Evolutionary conservation across 2,329 filamentous ascomycete genomes (phyloP).

Genomic region (Aspergillus floridensis): DNA sequence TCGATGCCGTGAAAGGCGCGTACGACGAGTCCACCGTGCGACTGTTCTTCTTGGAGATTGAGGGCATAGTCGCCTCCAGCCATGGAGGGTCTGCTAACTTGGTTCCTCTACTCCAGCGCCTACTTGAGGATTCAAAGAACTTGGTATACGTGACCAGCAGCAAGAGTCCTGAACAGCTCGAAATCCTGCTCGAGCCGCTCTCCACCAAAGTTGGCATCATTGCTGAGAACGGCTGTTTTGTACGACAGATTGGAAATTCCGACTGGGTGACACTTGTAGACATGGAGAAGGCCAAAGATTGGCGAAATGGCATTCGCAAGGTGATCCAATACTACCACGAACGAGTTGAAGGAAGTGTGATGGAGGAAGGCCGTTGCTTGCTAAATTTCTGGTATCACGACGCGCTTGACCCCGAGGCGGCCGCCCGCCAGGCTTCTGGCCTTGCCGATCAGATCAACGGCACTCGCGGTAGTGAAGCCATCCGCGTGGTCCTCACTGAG

Average conservation of each 20-base stretch:
- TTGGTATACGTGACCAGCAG: constrained; percentile 89
- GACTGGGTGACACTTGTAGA: constrained; percentile 77
- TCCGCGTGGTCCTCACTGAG: constrained; percentile 79
- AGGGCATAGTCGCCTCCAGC: constrained; percentile 76
- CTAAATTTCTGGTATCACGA: constrained; percentile 83
- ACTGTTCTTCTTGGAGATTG: constrained; percentile 86
- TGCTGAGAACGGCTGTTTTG: constrained; percentile 88
- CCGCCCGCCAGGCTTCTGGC: constrained; percentile 78
- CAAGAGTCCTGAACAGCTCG: constrained; percentile 77
- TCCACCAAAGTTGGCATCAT: constrained; percentile 71
- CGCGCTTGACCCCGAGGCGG: constrained; percentile 70
- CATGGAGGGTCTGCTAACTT: constrained; percentile 72
- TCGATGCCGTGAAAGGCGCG: constrained; percentile 59
- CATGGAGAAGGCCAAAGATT: constrained; percentile 63
- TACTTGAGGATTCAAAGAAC: constrained; percentile 74
- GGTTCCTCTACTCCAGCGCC: constrained; percentile 71
- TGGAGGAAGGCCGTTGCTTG: constrained; percentile 83
- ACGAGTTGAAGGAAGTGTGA: constrained; percentile 77
- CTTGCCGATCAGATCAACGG: constrained; percentile 93
- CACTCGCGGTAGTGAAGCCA: constrained; percentile 74
- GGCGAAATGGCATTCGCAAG: constrained; percentile 77
- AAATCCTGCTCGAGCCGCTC: constrained; percentile 73
- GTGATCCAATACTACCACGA: constrained; percentile 88
- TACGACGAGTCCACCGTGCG: constrained; percentile 66
- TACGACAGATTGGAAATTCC: constrained; percentile 63